phyloP scores from a whole-genome alignment of 352 stramenopile genomes.

The Phytophthora citrophthora region DNA sequence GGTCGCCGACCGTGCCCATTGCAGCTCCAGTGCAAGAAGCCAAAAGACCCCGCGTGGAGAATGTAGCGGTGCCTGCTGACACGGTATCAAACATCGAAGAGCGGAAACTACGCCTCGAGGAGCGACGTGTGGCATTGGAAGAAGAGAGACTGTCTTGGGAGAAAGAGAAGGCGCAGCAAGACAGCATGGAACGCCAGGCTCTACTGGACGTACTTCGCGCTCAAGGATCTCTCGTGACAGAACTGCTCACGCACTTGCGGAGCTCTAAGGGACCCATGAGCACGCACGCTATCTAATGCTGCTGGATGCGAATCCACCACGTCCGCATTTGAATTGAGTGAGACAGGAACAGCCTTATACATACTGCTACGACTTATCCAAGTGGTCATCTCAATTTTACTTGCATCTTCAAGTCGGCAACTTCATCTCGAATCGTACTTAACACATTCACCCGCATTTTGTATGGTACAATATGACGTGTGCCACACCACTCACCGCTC shows the following conservation, averaged over 20 bases:
- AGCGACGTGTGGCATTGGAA: slow-evolving; percentile 40
- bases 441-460: not conserved
- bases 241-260: slow-evolving; percentile 38
- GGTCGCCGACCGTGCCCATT: slow-evolving; percentile 5
- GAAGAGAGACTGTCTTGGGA: slow-evolving; percentile 46
- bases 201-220: slow-evolving; percentile 45
- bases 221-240: slow-evolving; percentile 40
- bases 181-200: slow-evolving; percentile 38
- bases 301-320: not conserved
- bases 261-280: slow-evolving; percentile 16
- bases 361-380: slow-evolving; percentile 1
- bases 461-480: not conserved
- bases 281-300: slow-evolving; percentile 12
- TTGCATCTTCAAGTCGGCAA: slow-evolving; percentile 8
- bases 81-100: slow-evolving; percentile 25
- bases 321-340: slow-evolving; percentile 5
- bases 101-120: slow-evolving; percentile 39
- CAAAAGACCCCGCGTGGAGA: slow-evolving; percentile 31
- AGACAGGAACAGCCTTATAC: slow-evolving; percentile 6
- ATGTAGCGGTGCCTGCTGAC: slow-evolving; percentile 11
- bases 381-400: slow-evolving; percentile 24
- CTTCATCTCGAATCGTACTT: slow-evolving; percentile 10
- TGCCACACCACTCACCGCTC: slow-evolving; percentile 4
- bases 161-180: slow-evolving; percentile 37
- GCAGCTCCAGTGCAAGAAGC: slow-evolving; percentile 11